Percentiles rank a stretch among this genome's conserved stretches.
phyloP scores from a whole-genome alignment of 1,284 basidiomycete genomes.

The Phylloboletellus chloephorus region DNA sequence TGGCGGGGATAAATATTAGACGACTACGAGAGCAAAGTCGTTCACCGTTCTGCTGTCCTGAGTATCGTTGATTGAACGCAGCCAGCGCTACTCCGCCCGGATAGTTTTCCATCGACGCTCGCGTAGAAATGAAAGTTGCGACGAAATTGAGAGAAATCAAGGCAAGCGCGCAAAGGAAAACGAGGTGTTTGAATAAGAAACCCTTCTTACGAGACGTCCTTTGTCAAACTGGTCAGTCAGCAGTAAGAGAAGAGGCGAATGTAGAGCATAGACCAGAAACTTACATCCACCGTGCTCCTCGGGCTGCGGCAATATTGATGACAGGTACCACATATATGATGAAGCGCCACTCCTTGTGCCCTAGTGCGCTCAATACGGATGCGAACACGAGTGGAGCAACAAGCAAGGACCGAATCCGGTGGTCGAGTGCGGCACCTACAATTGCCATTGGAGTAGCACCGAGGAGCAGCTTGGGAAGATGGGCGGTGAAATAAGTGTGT shows the following conservation, averaged over 20 bases:
- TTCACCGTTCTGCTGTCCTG: slow-evolving; percentile 33
- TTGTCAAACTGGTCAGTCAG: slow-evolving; percentile 1
- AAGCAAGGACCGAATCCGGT: slow-evolving; percentile 46
- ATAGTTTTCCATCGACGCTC: slow-evolving; percentile 75
- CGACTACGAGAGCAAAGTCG: neutral
- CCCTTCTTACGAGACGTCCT: slow-evolving; percentile 47
- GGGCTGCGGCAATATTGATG: slow-evolving; percentile 76
- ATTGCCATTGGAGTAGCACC: slow-evolving; percentile 59
- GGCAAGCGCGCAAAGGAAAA: slow-evolving; percentile 40
- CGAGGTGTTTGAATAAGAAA: slow-evolving; percentile 39
- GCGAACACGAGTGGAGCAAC: slow-evolving; percentile 56
- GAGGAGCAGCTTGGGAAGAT: slow-evolving; percentile 78
- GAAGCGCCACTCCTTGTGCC: slow-evolving; percentile 96
- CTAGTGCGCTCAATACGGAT: slow-evolving; percentile 65
- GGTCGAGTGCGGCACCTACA: slow-evolving; percentile 46
- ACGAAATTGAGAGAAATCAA: slow-evolving; percentile 49
- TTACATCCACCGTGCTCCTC: slow-evolving; percentile 58
- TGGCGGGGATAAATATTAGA: slow-evolving; percentile 1
- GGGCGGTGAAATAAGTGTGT: slow-evolving; percentile 63
- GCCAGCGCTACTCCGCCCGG: slow-evolving; percentile 80
- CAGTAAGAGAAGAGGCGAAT: neutral
- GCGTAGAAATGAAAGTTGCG: slow-evolving; percentile 49
- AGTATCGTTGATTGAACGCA: slow-evolving; percentile 52
- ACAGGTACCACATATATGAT: slow-evolving; percentile 82
- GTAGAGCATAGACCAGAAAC: slow-evolving; percentile 26